Percentiles rank a stretch among this genome's conserved stretches.
These are phyloP conservation scores for Camelina laxa DNA, from an alignment of 345 rosid genomes.

Conservation along the genomic window DNA sequence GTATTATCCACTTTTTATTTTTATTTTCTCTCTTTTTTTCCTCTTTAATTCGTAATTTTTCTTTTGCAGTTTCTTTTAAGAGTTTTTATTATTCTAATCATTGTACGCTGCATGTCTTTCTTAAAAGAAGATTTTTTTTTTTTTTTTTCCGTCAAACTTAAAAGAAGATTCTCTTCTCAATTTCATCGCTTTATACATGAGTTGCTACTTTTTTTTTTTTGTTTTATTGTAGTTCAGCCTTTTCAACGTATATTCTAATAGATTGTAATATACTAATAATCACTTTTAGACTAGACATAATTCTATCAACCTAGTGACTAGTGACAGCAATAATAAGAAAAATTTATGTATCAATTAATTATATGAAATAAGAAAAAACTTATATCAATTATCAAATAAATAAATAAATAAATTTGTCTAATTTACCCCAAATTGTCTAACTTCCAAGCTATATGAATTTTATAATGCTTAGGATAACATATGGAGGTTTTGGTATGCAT, in stretches of 20 bases:
- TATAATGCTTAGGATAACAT: background rate
- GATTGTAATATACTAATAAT: background rate
- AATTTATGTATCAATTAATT: too few relatives aligned
- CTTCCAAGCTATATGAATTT: background rate
- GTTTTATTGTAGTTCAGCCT: conserved; percentile 33
- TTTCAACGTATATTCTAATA: conserved; percentile 38
- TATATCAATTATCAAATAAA: too few relatives aligned
- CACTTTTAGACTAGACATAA: conserved; percentile 20
- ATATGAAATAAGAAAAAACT: too few relatives aligned
- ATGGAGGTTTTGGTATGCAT: background rate
- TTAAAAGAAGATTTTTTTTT: conserved; percentile 60
- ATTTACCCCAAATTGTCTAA: background rate
- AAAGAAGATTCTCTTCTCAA: conserved; percentile 63
- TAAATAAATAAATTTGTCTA: too few relatives aligned
- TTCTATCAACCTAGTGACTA: conserved; percentile 9
- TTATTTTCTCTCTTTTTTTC: background rate
- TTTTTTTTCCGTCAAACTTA: conserved; percentile 35
- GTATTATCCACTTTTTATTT: conserved; percentile 44
- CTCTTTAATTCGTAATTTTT: conserved; percentile 40
- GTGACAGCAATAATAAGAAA: background rate
- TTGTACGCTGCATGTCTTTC: conserved; percentile 72
- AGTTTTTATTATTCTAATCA: conserved; percentile 48
- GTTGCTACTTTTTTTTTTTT: conserved; percentile 39
- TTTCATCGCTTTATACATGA: conserved; percentile 48
- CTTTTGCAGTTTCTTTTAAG: conserved; percentile 36